phyloP scores from a whole-genome alignment of 148 eudicot species.

The Cornus suecica region DNA sequence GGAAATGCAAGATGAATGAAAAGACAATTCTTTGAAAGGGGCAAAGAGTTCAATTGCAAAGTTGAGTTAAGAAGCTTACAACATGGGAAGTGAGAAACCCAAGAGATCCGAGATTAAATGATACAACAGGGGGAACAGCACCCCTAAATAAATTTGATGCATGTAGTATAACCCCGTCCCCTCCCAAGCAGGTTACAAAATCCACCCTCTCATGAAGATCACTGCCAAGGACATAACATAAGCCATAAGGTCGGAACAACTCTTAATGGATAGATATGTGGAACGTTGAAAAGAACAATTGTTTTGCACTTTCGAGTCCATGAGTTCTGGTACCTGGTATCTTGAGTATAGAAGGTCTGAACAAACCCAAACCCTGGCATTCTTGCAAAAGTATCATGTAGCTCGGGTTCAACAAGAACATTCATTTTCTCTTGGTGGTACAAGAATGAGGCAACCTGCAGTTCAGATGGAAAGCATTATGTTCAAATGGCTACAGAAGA shows the following conservation, averaged over 20 bases:
- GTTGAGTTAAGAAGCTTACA: slow-evolving; percentile 40
- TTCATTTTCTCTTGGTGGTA: slow-evolving; percentile 87
- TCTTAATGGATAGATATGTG: neutral
- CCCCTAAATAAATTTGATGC: slow-evolving; percentile 91
- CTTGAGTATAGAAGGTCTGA: slow-evolving; percentile 97
- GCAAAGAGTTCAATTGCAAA: neutral
- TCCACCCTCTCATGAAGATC: slow-evolving; percentile 98
- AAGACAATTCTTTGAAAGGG: neutral
- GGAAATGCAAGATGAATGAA: slow-evolving; percentile 3
- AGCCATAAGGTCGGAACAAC: neutral
- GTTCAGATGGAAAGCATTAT: neutral
- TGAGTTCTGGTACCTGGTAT: slow-evolving; percentile 57
- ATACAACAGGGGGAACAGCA: slow-evolving; percentile 96
- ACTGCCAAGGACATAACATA: slow-evolving; percentile 28
- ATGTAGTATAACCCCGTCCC: slow-evolving; percentile 96
- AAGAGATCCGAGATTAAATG: slow-evolving; percentile 97
- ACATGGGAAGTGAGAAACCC: slow-evolving; percentile 95
- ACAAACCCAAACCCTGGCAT: slow-evolving; percentile 97
- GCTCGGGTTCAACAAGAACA: slow-evolving; percentile 95
- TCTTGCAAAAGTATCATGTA: slow-evolving; percentile 93
- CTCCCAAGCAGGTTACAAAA: slow-evolving; percentile 92
- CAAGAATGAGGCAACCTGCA: slow-evolving; percentile 89
- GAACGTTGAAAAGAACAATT: neutral
- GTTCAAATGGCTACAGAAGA: slow-evolving; percentile 2
- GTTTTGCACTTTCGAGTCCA: neutral